phyloP scores from a whole-genome alignment of 2,329 filamentous ascomycete species.

The Botrytis paeoniae region DNA sequence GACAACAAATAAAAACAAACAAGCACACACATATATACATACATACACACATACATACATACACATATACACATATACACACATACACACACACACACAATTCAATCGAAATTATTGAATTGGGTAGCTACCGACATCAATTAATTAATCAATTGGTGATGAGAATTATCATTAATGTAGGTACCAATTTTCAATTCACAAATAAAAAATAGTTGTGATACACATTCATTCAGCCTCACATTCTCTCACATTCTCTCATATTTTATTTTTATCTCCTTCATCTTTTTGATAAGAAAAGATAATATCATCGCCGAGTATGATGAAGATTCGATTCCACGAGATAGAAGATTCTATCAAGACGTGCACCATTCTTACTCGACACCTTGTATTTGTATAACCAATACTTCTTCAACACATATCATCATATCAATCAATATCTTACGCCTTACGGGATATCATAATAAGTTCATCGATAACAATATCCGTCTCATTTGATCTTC shows the following conservation, averaged over 20 bases:
- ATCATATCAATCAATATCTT: not conserved
- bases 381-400: conserved; percentile 23
- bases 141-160: not conserved
- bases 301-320: not conserved
- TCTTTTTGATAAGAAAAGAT: not conserved
- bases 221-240: not conserved
- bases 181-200: not conserved
- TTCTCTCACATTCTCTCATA: not conserved
- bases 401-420: conserved; percentile 33
- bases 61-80: no score
- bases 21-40: not conserved
- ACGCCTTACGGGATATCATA: not conserved
- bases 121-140: not conserved
- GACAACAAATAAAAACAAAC: no score
- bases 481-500: not conserved
- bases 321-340: conserved; percentile 4
- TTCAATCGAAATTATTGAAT: not conserved
- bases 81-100: not conserved
- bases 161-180: not conserved
- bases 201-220: not conserved
- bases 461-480: not conserved
- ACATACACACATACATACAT: not conserved
- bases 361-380: conserved; percentile 32
- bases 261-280: not conserved
- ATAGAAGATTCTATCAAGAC: conserved; percentile 23